Evolutionary conservation across 2,329 filamentous ascomycete genomes (phyloP), one percentile per base, ranked within the genome.

Genomic region (Byssoonygena ceratinophila): DNA sequence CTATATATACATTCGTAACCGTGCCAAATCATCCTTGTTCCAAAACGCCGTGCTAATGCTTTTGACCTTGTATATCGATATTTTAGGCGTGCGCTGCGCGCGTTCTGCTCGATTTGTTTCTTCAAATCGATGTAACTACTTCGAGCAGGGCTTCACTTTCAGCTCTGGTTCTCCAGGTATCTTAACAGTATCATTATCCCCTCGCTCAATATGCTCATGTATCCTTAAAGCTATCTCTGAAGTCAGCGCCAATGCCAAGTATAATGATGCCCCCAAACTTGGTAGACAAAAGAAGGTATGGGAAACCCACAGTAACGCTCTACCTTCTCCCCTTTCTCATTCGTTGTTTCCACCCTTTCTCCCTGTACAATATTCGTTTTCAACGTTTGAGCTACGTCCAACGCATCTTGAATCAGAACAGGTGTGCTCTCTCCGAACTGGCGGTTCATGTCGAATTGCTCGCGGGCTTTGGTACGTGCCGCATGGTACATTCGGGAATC

Each of bases 151-250:
- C 59, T 71, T 71, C 51, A 70, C 63, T 60, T 70, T 71, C 34
- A 71, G 65, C 16, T 61, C 58, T 59, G 68, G 60, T 31, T 62
- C 61, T 1, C 71, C 74, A 1, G 77, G 76, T 48, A 81, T 74
- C 70, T 90, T 94, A 62, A 96, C 81, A 31, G 84, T 87, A 61
- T 96, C 89, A 65, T 98, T 98, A 70, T 97, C 86, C 51, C 92
- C 89, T 59, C 87, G 78, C 69, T 98, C 91, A 27, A 85, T 98
- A 59, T 94, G 74, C 56, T 94, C 79, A 67, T 97, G 92, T 70
- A 98, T 96, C 48, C 84, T 79, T 53, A 97, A 72, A 65, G 85
- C 89, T 96, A 60, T 59, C 60, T 9, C 22, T 49, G 40, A 32
- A 14, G 29, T 52, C 50, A 46, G 50, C 49, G 27, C 8, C 27